These are phyloP conservation scores for Zostera marina DNA, from an alignment of 116 monocot species.

Conservation along the genomic window DNA sequence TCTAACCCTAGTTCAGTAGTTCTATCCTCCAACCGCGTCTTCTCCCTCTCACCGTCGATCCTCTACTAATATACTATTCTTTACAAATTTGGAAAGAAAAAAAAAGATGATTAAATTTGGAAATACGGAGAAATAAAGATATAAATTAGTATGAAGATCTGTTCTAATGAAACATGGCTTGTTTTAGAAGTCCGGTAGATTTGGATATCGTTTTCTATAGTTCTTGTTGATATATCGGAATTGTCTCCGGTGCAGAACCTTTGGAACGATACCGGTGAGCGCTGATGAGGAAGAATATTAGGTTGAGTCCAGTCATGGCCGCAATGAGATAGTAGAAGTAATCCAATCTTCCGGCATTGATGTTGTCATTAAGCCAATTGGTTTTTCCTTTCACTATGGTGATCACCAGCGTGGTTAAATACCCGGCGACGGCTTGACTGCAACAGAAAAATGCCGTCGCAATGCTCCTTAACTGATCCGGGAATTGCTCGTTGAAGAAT, in stretches of 20 bases:
- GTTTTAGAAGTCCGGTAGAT: too few relatives aligned
- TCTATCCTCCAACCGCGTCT: too few relatives aligned
- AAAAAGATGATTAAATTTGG: too few relatives aligned
- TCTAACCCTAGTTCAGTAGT: too few relatives aligned
- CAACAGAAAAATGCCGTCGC: slow-evolving; percentile 40
- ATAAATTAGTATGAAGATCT: too few relatives aligned
- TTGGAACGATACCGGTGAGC: slow-evolving; percentile 41
- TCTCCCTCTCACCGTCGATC: too few relatives aligned
- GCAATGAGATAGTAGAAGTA: slow-evolving; percentile 27
- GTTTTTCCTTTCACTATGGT: slow-evolving; percentile 15
- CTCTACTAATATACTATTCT: too few relatives aligned
- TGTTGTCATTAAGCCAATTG: slow-evolving; percentile 34
- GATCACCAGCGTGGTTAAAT: slow-evolving; percentile 32
- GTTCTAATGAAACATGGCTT: too few relatives aligned
- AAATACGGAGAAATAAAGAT: too few relatives aligned
- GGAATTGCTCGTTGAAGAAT: slow-evolving; percentile 49
- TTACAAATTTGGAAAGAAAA: too few relatives aligned
- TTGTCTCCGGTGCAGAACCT: background rate
- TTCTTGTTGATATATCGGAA: too few relatives aligned
- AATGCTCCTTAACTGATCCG: slow-evolving; percentile 72
- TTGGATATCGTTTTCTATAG: too few relatives aligned
- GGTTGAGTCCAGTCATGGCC: slow-evolving; percentile 14
- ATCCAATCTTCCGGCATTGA: slow-evolving; percentile 34
- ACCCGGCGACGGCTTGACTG: slow-evolving; percentile 17
- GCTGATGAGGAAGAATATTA: slow-evolving; percentile 25